Evolutionary conservation across 2,329 filamentous ascomycete genomes (phyloP).

Genomic region (Huntiella savannae): DNA sequence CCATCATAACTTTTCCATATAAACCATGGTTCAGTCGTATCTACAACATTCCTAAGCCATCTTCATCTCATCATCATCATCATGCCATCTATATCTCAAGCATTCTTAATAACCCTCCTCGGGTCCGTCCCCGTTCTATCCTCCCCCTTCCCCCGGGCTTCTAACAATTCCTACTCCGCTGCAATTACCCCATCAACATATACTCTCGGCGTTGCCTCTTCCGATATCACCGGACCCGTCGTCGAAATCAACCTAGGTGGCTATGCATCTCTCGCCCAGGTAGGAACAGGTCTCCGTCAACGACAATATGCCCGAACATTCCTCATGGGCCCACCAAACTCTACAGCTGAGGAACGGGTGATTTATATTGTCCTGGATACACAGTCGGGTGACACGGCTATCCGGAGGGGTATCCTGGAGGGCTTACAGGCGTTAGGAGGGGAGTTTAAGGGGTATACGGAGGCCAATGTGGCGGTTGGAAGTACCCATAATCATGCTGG

Average conservation of each 20-base stretch:
- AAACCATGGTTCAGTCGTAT: no score
- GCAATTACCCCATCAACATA: no score
- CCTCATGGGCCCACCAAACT: conserved; percentile 37
- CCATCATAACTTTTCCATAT: no score
- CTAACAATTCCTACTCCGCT: no score
- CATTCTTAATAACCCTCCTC: no score
- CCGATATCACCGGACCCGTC: conserved; percentile 50
- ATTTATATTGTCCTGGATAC: conserved; percentile 79
- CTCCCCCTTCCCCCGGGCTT: no score
- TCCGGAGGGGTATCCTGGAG: conserved; percentile 71
- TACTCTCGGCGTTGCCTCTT: conserved; percentile 33
- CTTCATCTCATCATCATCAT: no score
- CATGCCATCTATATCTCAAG: no score
- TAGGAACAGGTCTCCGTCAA: conserved; percentile 70
- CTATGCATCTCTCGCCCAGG: conserved; percentile 70
- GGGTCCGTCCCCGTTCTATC: no score
- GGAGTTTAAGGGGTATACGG: conserved; percentile 54
- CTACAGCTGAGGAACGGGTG: conserved; percentile 48
- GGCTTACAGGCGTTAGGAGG: conserved; percentile 48
- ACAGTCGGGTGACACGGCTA: conserved; percentile 72
- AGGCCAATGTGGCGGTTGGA: conserved; percentile 71
- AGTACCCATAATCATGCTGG: conserved; percentile 89
- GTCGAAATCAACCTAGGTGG: conserved; percentile 85
- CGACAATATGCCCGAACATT: conserved; percentile 79
- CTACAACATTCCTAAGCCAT: no score